Base-by-base conservation (phyloP, 2,329 filamentous ascomycete genomes). In the Aspergillus udagawae region DNA sequence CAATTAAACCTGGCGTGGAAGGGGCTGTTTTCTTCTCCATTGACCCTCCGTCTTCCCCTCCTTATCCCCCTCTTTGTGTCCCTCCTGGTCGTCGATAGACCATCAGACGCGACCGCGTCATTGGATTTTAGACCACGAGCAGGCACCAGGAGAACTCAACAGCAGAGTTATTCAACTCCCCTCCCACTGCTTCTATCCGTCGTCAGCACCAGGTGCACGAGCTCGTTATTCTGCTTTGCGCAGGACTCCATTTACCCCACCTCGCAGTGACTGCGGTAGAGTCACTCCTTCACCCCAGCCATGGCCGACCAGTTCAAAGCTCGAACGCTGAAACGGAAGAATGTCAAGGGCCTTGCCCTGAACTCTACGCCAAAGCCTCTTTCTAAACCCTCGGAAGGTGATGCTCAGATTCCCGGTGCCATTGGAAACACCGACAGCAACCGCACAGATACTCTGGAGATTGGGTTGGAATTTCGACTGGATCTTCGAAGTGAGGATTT, bases 241-340 rank as follows among this genome's bases (percentile, higher is more conserved):
- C 23, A 32, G 41, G 49, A n/a, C 21, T 58, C n/a, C 48, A 17
- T 51, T 52, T 35, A 7, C 12, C 48, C 38, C 49, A 54, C 50
- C 59, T 49, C 50, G 44, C 54, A 52, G 54, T 45, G 49, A 28
- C 48, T 35, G 52, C 44, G 35, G 54, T 44, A 44, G 29, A 49
- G 29, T 45, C 49, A 25, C 29, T 35, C 21, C 21, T 47, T 54
- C 52, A 54, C 53, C 54, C 54, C 47, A 54, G 45, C 65, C 63
- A 86, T 86, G 82, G 80, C 82, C 63, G 83, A 87, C 70, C 76
- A 78, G 54, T 86, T 87, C 76, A 83, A 86, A 73, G 80, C 83
- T 56, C 81, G 84, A 73, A 95, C 94, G 60, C 89, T 99, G 87
- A 97, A 97, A 87, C 89, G 93, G 82, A 97, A 97, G 85, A 99